These are phyloP conservation scores for Rosa multiflora DNA, from an alignment of 306 rosid genomes.

Conservation along the genomic window DNA sequence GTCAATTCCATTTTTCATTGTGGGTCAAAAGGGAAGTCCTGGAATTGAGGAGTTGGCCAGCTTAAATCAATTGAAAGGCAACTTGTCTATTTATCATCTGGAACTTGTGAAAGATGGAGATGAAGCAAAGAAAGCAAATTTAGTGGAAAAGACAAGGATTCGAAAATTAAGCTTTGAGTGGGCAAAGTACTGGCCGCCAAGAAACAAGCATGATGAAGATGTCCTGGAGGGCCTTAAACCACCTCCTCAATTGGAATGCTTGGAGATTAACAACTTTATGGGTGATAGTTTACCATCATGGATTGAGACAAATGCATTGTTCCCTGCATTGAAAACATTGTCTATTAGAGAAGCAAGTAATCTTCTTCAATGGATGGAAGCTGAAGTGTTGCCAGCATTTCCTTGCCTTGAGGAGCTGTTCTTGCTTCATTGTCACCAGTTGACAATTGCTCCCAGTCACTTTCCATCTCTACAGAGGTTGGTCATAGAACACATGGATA, in stretches of 20 bases:
- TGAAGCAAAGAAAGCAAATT: neutral
- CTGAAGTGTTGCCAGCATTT: neutral
- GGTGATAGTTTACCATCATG: neutral
- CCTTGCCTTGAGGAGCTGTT: neutral
- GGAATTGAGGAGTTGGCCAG: neutral
- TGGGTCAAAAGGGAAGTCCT: neutral
- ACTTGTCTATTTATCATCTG: neutral
- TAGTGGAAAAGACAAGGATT: neutral
- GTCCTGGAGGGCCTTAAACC: neutral
- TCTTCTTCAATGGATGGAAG: slow-evolving; percentile 1
- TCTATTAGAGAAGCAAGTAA: neutral
- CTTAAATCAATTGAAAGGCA: neutral
- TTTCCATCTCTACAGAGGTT: neutral
- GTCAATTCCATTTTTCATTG: no score
- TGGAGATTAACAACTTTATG: neutral
- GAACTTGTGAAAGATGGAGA: neutral
- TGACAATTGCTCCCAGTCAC: neutral
- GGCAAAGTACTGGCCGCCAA: neutral
- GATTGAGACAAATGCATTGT: neutral
- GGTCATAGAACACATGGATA: neutral
- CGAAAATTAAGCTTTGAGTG: neutral
- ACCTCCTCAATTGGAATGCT: neutral
- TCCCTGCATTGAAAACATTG: neutral
- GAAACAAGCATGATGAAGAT: neutral
- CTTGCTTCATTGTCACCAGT: neutral